Conservation (phyloP, 768 basidiomycete genomes). For the Naganishia randhawae region DNA sequence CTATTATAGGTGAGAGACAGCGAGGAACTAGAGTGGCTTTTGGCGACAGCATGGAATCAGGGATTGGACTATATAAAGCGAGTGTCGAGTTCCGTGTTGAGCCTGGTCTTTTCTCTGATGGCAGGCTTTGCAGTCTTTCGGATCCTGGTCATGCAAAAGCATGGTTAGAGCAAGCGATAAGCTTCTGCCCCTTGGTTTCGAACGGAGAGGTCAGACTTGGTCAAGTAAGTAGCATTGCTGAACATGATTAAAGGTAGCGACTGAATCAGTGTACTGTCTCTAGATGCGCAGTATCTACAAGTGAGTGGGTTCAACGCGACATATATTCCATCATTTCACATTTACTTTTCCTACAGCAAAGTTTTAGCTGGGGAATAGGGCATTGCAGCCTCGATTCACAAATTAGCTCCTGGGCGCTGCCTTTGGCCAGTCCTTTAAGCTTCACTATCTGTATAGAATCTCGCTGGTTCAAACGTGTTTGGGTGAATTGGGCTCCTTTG, state of each 20-base stretch:
- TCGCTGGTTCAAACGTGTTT: no score
- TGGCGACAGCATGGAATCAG: constrained; percentile 14
- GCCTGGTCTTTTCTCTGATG: background rate
- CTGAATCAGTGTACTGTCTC: no score
- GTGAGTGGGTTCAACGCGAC: background rate
- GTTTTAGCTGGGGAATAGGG: background rate
- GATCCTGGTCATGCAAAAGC: constrained; percentile 9
- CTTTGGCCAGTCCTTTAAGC: no score
- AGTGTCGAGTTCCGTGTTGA: background rate
- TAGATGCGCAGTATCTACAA: constrained; percentile 16
- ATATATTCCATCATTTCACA: background rate
- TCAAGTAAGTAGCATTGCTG: background rate
- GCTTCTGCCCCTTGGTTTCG: background rate
- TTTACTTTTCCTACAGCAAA: background rate
- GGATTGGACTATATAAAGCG: constrained; percentile 9
- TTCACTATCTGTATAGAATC: no score
- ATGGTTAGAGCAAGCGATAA: constrained; percentile 9
- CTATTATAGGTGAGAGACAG: background rate
- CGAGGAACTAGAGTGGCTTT: constrained; percentile 14
- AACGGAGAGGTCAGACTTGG: background rate
- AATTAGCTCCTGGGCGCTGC: background rate
- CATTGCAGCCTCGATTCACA: background rate
- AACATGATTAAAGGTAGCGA: no score
- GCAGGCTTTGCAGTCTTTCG: background rate
- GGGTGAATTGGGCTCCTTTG: background rate